Evolutionary conservation across 2,329 filamentous ascomycete species (phyloP).

Genomic region (Calonectria honghensis): DNA sequence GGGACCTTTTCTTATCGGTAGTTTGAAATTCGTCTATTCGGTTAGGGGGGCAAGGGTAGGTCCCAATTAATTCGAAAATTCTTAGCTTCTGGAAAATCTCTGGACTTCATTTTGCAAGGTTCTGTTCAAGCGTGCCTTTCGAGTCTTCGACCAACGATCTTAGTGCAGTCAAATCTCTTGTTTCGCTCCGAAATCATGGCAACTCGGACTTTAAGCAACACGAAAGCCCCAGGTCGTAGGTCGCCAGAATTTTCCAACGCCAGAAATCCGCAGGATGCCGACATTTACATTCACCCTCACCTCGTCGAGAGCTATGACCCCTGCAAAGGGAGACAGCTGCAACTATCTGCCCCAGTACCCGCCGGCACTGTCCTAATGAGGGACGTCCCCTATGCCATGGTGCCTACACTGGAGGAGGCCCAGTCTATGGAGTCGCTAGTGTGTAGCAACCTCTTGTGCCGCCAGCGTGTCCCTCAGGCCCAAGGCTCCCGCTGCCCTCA

Average conservation of each 20-base stretch:
- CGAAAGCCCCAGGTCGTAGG: not conserved
- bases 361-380: conserved; percentile 53
- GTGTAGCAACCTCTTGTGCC: conserved; percentile 54
- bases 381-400: conserved; percentile 53
- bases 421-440: conserved; percentile 44
- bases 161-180: too few relatives aligned
- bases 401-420: conserved; percentile 46
- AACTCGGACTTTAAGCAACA: not conserved
- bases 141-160: too few relatives aligned
- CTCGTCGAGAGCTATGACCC: conserved; percentile 51
- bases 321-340: conserved; percentile 52
- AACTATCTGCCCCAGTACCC: conserved; percentile 46
- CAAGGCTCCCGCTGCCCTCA: conserved; percentile 44
- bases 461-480: conserved; percentile 42
- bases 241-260: not conserved
- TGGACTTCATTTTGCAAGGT: not conserved
- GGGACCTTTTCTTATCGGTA: not conserved
- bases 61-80: not conserved
- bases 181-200: not conserved
- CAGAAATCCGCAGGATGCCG: conserved; percentile 39
- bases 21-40: not conserved
- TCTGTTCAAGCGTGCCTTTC: too few relatives aligned
- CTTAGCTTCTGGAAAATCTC: not conserved
- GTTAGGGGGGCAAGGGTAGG: not conserved
- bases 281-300: conserved; percentile 49